Evolutionary conservation across 805 yeast species (phyloP).

Genomic region (Starmerella powellii): DNA sequence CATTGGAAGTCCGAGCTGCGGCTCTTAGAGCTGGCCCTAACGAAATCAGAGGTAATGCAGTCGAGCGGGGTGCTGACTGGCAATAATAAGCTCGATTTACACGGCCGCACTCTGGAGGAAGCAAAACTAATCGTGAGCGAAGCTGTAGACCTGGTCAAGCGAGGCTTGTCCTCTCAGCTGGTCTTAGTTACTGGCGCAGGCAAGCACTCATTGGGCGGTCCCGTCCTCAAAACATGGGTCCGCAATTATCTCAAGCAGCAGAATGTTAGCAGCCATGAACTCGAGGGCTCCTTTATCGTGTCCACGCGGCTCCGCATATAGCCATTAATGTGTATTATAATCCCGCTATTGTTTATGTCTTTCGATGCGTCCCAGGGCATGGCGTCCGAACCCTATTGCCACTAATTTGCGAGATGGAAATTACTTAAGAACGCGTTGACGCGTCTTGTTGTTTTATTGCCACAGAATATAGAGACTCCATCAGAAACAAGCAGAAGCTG

Average conservation of each 20-base stretch:
- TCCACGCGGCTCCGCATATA: background rate
- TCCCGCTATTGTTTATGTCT: no score
- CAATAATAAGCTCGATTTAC: conserved; percentile 10
- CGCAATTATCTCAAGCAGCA: conserved; percentile 6
- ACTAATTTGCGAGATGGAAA: background rate
- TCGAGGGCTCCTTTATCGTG: conserved; percentile 15
- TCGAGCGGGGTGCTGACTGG: background rate
- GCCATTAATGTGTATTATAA: no score
- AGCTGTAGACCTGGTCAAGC: conserved; percentile 1
- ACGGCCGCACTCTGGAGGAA: conserved; percentile 13
- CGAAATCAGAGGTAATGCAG: background rate
- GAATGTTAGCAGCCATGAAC: conserved; percentile 6
- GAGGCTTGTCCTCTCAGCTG: background rate
- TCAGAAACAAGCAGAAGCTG: no score
- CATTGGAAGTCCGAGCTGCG: background rate
- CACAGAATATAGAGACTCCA: background rate
- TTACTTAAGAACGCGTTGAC: background rate
- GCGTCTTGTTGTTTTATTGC: background rate
- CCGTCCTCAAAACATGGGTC: conserved; percentile 18
- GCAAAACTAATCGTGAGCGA: conserved; percentile 10
- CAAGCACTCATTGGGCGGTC: conserved; percentile 11
- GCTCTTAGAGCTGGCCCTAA: conserved; percentile 7
- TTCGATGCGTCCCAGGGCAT: no score
- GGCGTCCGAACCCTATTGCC: background rate
- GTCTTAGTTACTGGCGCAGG: conserved; percentile 16